A percentile compares a stretch with the other conserved stretches of the same genome.
Conservation (phyloP, 2,329 filamentous ascomycete species). For the Oidium heveae region DNA sequence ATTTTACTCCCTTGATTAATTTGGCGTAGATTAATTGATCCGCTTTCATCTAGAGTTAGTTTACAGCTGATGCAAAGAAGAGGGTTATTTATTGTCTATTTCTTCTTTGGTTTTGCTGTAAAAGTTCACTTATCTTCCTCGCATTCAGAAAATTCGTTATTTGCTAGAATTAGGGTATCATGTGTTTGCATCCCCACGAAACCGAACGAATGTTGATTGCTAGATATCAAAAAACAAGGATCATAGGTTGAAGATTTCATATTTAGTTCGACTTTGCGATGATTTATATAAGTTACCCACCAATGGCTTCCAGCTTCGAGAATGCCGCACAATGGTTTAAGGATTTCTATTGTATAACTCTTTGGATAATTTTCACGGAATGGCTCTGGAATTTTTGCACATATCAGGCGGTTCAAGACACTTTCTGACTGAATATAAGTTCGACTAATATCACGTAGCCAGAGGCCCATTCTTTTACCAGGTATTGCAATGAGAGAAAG, state of each 20-base stretch:
- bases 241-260: background rate
- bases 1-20: background rate
- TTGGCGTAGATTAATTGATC: background rate
- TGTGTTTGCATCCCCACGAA: background rate
- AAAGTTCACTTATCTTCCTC: background rate
- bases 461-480: background rate
- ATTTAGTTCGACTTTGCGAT: background rate
- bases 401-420: background rate
- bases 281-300: slow-evolving; percentile 1
- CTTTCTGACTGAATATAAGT: background rate
- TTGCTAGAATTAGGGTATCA: slow-evolving; percentile 1
- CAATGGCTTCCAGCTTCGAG: background rate
- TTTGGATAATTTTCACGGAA: background rate
- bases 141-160: background rate
- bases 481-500: background rate
- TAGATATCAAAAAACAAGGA: background rate
- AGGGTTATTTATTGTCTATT: background rate
- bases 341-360: background rate
- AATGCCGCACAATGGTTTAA: background rate
- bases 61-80: background rate
- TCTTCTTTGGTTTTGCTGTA: background rate
- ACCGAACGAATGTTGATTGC: background rate
- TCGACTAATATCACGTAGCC: background rate
- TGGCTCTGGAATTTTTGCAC: background rate
- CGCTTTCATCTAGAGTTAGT: background rate